Percentiles rank a stretch among this genome's conserved stretches.
phyloP scores from a whole-genome alignment of 805 yeast genomes.

The Naumovozyma castellii region DNA sequence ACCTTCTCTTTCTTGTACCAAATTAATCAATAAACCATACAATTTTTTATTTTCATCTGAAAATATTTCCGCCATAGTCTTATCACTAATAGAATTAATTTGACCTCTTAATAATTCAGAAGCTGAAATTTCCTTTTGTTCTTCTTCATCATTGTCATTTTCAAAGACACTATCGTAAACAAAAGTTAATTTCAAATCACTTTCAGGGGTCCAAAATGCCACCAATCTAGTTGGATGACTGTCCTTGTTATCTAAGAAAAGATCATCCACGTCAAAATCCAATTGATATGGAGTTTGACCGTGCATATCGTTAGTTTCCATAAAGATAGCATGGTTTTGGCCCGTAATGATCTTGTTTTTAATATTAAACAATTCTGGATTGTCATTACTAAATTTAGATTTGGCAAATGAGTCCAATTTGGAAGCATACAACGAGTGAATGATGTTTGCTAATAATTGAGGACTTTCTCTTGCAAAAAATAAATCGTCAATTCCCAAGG shows the following conservation, averaged over 20 bases:
- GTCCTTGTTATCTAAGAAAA: conserved; percentile 53
- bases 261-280: conserved; percentile 73
- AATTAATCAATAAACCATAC: conserved; percentile 61
- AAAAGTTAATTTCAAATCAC: conserved; percentile 37
- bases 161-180: conserved; percentile 64
- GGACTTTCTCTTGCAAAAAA: conserved; percentile 83
- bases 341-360: conserved; percentile 65
- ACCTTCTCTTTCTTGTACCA: conserved; percentile 70
- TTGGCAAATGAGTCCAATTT: conserved; percentile 80
- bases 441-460: conserved; percentile 69
- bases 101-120: conserved; percentile 32
- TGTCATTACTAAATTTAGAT: conserved; percentile 34
- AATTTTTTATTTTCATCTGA: conserved; percentile 69
- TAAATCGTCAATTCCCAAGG: conserved; percentile 83
- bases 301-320: conserved; percentile 36
- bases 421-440: conserved; percentile 84
- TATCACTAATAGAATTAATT: conserved; percentile 65
- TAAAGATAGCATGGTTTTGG: conserved; percentile 82
- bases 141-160: not conserved
- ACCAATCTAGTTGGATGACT: conserved; percentile 71
- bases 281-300: conserved; percentile 35
- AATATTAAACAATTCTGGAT: conserved; percentile 39
- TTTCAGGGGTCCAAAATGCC: conserved; percentile 37
- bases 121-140: conserved; percentile 3
- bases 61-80: conserved; percentile 66